These are phyloP conservation scores for Fraxinus xanthoxyloides DNA, from an alignment of 305 asterid genomes.

Conservation along the genomic window DNA sequence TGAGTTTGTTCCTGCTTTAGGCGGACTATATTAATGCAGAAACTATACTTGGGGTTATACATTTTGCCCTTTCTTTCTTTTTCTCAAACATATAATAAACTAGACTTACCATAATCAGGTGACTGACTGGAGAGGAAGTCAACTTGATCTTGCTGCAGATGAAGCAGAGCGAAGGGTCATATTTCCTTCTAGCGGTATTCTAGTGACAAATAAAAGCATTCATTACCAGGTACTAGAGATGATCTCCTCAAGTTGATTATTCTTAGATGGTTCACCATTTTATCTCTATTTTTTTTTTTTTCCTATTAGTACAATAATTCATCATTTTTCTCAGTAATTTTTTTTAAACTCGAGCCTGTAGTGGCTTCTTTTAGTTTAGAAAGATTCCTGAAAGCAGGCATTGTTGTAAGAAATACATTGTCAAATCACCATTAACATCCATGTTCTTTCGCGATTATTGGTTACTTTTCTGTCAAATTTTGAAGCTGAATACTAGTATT, in stretches of 20 bases:
- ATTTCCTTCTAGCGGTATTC: conserved; percentile 70
- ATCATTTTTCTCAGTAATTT: background rate
- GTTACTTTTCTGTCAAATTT: background rate
- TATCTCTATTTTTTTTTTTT: conserved; percentile 3
- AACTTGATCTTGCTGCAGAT: conserved; percentile 68
- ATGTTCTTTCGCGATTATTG: background rate
- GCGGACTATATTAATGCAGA: background rate
- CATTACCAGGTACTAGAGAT: conserved; percentile 55
- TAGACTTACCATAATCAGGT: conserved; percentile 46
- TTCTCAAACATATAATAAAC: background rate
- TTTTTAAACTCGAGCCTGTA: background rate
- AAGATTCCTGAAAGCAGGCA: background rate
- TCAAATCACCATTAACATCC: background rate
- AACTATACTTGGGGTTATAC: background rate
- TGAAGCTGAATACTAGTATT: too few species aligned
- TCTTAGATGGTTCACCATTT: conserved; percentile 10
- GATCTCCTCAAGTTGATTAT: conserved; percentile 43
- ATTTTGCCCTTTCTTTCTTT: background rate
- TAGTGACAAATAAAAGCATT: conserved; percentile 58
- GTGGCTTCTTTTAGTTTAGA: background rate
- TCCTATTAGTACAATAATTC: background rate
- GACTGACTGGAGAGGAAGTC: conserved; percentile 75
- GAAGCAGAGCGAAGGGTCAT: conserved; percentile 53
- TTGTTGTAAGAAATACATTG: background rate
- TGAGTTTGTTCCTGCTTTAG: background rate